phyloP scores from a whole-genome alignment of 805 yeast species.

The Candida montana region DNA sequence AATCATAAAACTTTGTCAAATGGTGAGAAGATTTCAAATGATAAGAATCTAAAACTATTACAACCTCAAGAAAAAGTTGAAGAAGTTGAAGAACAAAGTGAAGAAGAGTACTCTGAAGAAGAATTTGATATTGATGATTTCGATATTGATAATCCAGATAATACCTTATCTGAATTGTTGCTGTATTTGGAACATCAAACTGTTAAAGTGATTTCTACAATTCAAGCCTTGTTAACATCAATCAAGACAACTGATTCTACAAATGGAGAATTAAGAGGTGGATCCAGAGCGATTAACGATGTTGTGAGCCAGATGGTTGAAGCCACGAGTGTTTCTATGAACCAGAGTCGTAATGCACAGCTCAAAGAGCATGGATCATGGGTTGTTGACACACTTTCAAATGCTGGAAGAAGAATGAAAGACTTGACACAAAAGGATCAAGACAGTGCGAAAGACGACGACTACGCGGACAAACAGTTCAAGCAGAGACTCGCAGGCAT shows the following conservation, averaged over 20 bases:
- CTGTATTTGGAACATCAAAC: slow-evolving; percentile 90
- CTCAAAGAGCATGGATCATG: slow-evolving; percentile 87
- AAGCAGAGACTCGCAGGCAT: slow-evolving; percentile 94
- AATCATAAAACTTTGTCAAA: too few relatives aligned
- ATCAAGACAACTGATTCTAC: slow-evolving; percentile 75
- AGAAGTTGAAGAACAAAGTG: slow-evolving; percentile 1
- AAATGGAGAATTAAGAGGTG: slow-evolving; percentile 64
- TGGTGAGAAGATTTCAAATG: not conserved
- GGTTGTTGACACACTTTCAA: slow-evolving; percentile 82
- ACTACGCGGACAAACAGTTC: slow-evolving; percentile 81
- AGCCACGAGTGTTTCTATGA: slow-evolving; percentile 84
- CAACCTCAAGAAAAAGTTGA: slow-evolving; percentile 1
- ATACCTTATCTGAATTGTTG: slow-evolving; percentile 77
- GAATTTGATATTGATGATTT: slow-evolving; percentile 69
- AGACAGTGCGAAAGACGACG: slow-evolving; percentile 41
- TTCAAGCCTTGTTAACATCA: slow-evolving; percentile 73
- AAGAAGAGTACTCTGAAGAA: slow-evolving; percentile 11
- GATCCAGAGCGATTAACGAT: slow-evolving; percentile 68
- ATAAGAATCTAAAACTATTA: not conserved
- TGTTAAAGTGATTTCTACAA: slow-evolving; percentile 82
- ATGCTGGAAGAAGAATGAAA: slow-evolving; percentile 81
- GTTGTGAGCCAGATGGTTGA: slow-evolving; percentile 85
- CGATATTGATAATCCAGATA: slow-evolving; percentile 83
- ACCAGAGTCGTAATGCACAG: slow-evolving; percentile 77
- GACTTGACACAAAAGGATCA: slow-evolving; percentile 43